Evolutionary conservation across 2,329 filamentous ascomycete species (phyloP).

Genomic region (Trichoderma sp.): DNA sequence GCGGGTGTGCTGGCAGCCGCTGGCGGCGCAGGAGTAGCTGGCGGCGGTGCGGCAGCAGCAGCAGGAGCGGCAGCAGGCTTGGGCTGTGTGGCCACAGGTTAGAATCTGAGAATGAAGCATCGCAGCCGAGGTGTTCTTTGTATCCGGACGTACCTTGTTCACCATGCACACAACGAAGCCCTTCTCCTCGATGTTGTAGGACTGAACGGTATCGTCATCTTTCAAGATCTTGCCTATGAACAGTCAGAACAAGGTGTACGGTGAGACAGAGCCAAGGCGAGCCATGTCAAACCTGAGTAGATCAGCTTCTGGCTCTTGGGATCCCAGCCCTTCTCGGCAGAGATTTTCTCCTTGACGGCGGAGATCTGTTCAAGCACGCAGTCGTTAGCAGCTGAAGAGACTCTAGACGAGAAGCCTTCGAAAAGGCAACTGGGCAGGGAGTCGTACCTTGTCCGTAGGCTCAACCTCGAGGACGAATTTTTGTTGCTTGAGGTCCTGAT

Average conservation of each 20-base stretch:
- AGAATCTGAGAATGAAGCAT: slow-evolving; percentile 1
- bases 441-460: slow-evolving; percentile 82
- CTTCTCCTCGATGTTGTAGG: slow-evolving; percentile 99
- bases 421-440: slow-evolving; percentile 34
- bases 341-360: slow-evolving; percentile 89
- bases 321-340: slow-evolving; percentile 92
- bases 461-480: slow-evolving; percentile 97
- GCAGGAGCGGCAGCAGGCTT: slow-evolving; percentile 57
- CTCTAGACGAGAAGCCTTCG: slow-evolving; percentile 16
- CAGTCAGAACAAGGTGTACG: slow-evolving; percentile 33
- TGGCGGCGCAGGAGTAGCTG: slow-evolving; percentile 57
- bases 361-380: slow-evolving; percentile 64
- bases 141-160: slow-evolving; percentile 71
- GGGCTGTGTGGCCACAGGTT: slow-evolving; percentile 37
- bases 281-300: slow-evolving; percentile 75
- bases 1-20: slow-evolving; percentile 63
- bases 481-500: slow-evolving; percentile 94
- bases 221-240: slow-evolving; percentile 89
- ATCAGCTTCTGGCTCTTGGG: slow-evolving; percentile 91
- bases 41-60: slow-evolving; percentile 61
- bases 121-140: not conserved
- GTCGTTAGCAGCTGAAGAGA: slow-evolving; percentile 23
- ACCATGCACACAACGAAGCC: slow-evolving; percentile 99
- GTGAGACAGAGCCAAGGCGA: slow-evolving; percentile 5
- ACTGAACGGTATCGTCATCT: slow-evolving; percentile 94